These are phyloP conservation scores for Heimioporus sp. DNA, from an alignment of 768 basidiomycete species.

Conservation along the genomic window DNA sequence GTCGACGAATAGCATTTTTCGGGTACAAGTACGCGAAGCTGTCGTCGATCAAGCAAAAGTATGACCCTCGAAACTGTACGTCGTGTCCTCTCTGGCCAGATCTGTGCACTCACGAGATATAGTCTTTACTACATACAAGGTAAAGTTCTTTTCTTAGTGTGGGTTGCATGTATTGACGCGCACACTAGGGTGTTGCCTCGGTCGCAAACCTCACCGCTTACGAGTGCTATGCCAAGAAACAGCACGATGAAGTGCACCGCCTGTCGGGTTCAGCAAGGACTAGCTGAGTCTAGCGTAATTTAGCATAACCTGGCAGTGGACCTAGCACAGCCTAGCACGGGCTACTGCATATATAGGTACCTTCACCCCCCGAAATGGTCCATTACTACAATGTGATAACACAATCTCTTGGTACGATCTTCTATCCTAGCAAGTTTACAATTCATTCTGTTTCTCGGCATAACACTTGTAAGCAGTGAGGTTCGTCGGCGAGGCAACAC, in stretches of 20 bases:
- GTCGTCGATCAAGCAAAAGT: constrained; percentile 19
- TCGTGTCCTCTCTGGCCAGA: not conserved
- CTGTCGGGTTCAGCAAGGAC: too few relatives aligned
- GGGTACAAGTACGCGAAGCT: constrained; percentile 19
- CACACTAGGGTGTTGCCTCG: constrained; percentile 4
- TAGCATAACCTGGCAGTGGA: too few relatives aligned
- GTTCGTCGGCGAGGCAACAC: constrained; percentile 2
- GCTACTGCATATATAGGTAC: too few relatives aligned
- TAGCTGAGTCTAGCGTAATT: too few relatives aligned
- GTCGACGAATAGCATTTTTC: constrained; percentile 14
- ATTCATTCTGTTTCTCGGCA: not conserved
- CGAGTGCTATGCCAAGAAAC: constrained; percentile 1
- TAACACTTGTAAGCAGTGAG: constrained; percentile 4
- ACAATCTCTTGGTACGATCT: too few relatives aligned
- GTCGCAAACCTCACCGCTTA: not conserved
- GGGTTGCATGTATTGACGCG: not conserved
- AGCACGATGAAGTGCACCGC: too few relatives aligned
- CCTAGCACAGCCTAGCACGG: too few relatives aligned
- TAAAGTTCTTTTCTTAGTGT: not conserved
- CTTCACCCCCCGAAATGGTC: too few relatives aligned
- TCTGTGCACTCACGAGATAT: not conserved
- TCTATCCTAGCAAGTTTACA: too few relatives aligned
- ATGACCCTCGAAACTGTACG: constrained; percentile 22
- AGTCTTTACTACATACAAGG: constrained; percentile 22
- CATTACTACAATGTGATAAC: too few relatives aligned